These are phyloP conservation scores for Fusarium fracticaudum DNA, from an alignment of 2,329 filamentous ascomycete species.

Conservation along the genomic window DNA sequence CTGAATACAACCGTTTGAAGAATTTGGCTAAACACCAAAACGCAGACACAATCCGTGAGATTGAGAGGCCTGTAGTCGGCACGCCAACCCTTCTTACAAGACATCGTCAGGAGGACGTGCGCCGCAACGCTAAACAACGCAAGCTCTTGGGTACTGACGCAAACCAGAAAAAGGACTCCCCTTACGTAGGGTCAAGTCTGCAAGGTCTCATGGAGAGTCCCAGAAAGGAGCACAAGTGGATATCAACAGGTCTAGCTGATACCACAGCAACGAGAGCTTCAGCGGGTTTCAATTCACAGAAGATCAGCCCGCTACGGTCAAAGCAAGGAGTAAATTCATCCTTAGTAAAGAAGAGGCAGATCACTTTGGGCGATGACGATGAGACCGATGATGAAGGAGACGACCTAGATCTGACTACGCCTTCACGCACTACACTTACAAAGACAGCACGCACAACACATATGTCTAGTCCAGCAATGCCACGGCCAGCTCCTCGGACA, in stretches of 20 bases:
- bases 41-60: constrained; percentile 59
- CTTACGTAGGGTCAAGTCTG: constrained; percentile 49
- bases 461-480: constrained; percentile 12
- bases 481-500: constrained; percentile 20
- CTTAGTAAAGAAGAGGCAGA: constrained; percentile 25
- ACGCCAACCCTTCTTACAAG: constrained; percentile 43
- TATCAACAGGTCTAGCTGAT: constrained; percentile 36
- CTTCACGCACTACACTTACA: constrained; percentile 6
- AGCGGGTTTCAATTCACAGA: constrained; percentile 39
- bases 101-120: constrained; percentile 32
- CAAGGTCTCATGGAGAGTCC: constrained; percentile 57
- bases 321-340: neutral
- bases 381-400: constrained; percentile 28
- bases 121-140: constrained; percentile 41
- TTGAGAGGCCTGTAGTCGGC: constrained; percentile 62
- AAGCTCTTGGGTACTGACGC: constrained; percentile 15
- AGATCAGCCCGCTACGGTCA: constrained; percentile 23
- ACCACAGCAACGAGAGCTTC: constrained; percentile 41
- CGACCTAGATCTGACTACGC: constrained; percentile 25
- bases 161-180: constrained; percentile 11
- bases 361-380: constrained; percentile 20
- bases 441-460: constrained; percentile 11
- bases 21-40: constrained; percentile 64
- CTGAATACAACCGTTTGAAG: constrained; percentile 77
- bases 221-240: constrained; percentile 44